Evolutionary conservation across 2,329 filamentous ascomycete species (phyloP), one percentile per base, ranked within the genome.

Genomic region (Claviceps purpurea): DNA sequence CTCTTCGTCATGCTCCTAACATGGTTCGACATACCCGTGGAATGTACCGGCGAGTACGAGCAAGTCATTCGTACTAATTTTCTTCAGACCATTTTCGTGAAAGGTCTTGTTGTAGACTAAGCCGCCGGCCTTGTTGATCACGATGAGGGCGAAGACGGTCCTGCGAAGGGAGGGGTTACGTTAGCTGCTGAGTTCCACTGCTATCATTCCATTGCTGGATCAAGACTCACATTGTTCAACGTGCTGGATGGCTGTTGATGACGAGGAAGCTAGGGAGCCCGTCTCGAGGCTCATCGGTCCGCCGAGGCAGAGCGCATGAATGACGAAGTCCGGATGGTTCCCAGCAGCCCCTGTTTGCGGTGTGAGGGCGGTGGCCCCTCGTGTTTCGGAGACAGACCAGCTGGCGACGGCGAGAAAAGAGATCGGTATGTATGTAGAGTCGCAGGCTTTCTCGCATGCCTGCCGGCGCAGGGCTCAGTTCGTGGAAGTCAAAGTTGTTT

Each of bases 41-140:
- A 98, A 98, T 51, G 93, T 98, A 53, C 93, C 93, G 6, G 93
- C 93, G 30, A 98, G 81, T 60, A 97, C 91, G 37, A 98, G 85
- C 65, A 94, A 95, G 75, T 98, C 93, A 67, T 98, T 98, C 60
- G 88, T 91, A 59, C 81, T 87, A 60, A 98, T 83, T 66, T 91
- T 89, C 67, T 87, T 87, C 54, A 98, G 79, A 46, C 79, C 87
- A 55, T 82, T 86, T 44, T 91, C 82, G 62, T 90, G 84, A 68
- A 98, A 97, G 64, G 89, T 87, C 61, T 89, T 88, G 71, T 97
- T 91, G 76, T 95, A 98, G 70, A 98, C 84, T 51, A 98, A 79
- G 61, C 93, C 93, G 55, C 90, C 93, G 58, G 93, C 90, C 78
- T 98, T 98, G 77, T 96, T 97, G 75, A 98, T 95, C 67, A 98